These are phyloP conservation scores for Didymella sp. DNA, from an alignment of 2,329 filamentous ascomycete genomes.

Conservation along the genomic window DNA sequence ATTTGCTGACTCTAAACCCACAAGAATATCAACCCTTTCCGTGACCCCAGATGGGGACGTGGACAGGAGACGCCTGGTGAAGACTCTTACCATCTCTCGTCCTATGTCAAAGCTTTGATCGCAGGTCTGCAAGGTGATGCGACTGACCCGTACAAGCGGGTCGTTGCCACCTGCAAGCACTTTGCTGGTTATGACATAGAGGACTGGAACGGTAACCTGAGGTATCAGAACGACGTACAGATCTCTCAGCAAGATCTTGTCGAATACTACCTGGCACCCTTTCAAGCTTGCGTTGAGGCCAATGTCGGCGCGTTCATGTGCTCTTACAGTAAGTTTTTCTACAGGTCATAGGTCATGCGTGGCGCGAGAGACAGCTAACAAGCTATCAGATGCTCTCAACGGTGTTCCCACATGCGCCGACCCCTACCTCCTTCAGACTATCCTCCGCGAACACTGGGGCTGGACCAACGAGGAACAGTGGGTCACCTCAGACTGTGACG, in stretches of 20 bases:
- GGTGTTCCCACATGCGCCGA: slow-evolving; percentile 70
- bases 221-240: slow-evolving; percentile 62
- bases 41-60: slow-evolving; percentile 66
- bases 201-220: slow-evolving; percentile 40
- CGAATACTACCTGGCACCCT: slow-evolving; percentile 73
- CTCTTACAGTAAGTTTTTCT: slow-evolving; percentile 54
- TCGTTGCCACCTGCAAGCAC: slow-evolving; percentile 48
- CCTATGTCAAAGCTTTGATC: slow-evolving; percentile 62
- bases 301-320: slow-evolving; percentile 62
- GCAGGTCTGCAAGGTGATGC: slow-evolving; percentile 61
- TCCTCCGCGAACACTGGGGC: slow-evolving; percentile 70
- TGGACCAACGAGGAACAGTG: slow-evolving; percentile 68
- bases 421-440: slow-evolving; percentile 66
- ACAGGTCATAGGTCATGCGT: too few relatives aligned
- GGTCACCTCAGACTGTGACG: slow-evolving; percentile 70
- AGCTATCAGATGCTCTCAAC: slow-evolving; percentile 63
- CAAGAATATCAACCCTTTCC: slow-evolving; percentile 70
- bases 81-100: slow-evolving; percentile 60
- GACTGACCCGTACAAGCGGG: slow-evolving; percentile 34
- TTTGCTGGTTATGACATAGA: slow-evolving; percentile 49
- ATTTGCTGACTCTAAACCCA: not conserved
- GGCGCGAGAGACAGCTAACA: slow-evolving; percentile 44
- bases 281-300: slow-evolving; percentile 60
- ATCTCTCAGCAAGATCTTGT: slow-evolving; percentile 68
- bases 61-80: slow-evolving; percentile 63